Evolutionary conservation across 768 basidiomycete species (phyloP), one percentile per base, ranked within the genome.

Genomic region (Collybia mongolica): DNA sequence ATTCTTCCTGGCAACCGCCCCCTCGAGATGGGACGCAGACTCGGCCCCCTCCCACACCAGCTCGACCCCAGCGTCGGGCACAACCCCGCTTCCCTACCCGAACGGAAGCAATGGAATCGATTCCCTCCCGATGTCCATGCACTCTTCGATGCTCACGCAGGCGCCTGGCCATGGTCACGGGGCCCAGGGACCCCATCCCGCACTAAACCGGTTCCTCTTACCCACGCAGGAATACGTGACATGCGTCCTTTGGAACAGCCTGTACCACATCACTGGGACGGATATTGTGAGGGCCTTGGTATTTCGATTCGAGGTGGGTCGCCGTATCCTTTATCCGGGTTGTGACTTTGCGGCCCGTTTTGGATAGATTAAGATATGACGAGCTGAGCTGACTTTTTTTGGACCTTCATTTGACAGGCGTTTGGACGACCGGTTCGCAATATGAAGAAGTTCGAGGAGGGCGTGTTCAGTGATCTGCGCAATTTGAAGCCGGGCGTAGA

Each of bases 391-490:
- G 48, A 48, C 53, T 46, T 9, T 7, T 32, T 22, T 39, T 22
- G n/a, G n/a, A n/a, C 28, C 38, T 22, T 11, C 24, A 26, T 26
- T n/a, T 45, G 19, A 48, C 55, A 80, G 72, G 88, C 89, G 36
- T 96, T 96, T 60, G 90, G 91, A 1, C 75, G 95, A 7, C 95
- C 94, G 0, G 92, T 98, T 36, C 76, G 80, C 49, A 92, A 93
- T 61, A 88, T 93, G 80, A 97, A 97, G 70, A 98, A 98, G 67
- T 98, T 96, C 60, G 95, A 98, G 65, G 95, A 98, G 69, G 95
- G 95, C 45, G 87, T 98, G 39, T 98, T 98, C 61, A 88, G 85
- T 45, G 95, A 98, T 68, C 75, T 98, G 53, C 72, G 95, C 19
- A 98, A 98, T 62, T 75, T 98, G 53, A 97, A 97, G 69, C 94